These are phyloP conservation scores for Lactifluus piperatus DNA, from an alignment of 768 basidiomycete species.

Conservation along the genomic window DNA sequence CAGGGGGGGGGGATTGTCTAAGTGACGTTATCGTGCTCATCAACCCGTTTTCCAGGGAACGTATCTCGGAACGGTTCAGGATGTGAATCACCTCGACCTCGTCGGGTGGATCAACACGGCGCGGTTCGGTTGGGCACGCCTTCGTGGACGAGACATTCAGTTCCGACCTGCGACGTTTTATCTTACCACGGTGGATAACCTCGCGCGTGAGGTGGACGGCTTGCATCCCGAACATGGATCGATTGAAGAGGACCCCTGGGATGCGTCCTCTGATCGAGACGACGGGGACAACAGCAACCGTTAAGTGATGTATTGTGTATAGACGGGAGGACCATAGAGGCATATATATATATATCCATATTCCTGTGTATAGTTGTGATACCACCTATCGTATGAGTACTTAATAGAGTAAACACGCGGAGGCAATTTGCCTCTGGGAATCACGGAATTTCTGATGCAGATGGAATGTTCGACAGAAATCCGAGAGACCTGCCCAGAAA, in stretches of 20 bases:
- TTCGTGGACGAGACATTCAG: slow-evolving; percentile 81
- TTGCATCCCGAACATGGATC: slow-evolving; percentile 23
- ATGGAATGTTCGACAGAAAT: too few species aligned
- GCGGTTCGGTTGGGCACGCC: slow-evolving; percentile 81
- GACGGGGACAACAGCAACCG: not conserved
- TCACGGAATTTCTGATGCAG: too few species aligned
- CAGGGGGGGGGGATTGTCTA: not conserved
- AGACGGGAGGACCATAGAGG: too few species aligned
- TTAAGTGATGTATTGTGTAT: too few species aligned
- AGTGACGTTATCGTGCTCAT: slow-evolving; percentile 2
- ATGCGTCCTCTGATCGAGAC: slow-evolving; percentile 19
- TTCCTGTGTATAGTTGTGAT: not conserved
- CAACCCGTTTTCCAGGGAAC: slow-evolving; percentile 50
- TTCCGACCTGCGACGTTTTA: slow-evolving; percentile 93
- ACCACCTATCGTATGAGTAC: not conserved
- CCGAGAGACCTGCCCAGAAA: too few species aligned
- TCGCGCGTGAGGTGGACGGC: slow-evolving; percentile 70
- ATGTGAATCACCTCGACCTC: slow-evolving; percentile 88
- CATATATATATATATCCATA: not conserved
- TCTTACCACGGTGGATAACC: slow-evolving; percentile 68
- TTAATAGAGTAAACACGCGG: not conserved
- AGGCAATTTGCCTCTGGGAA: too few species aligned
- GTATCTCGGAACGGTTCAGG: slow-evolving; percentile 84
- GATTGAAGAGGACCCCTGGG: slow-evolving; percentile 20
- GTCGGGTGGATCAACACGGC: slow-evolving; percentile 93